Evolutionary conservation across 495 filamentous ascomycete genomes (phyloP), one percentile per base, ranked within the genome.

Genomic region (Penicillium dipodomyicola): DNA sequence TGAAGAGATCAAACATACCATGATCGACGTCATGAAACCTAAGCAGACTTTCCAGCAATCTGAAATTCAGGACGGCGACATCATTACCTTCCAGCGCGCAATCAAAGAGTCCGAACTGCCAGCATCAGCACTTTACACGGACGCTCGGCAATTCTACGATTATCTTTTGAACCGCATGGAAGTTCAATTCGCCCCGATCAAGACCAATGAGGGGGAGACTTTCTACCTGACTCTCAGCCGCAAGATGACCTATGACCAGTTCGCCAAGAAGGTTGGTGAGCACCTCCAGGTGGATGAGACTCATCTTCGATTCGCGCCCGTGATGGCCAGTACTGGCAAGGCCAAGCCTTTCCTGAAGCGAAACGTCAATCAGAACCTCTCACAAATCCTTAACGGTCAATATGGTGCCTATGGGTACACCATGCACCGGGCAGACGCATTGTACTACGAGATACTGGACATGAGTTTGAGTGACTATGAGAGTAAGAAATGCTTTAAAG

Each of bases 1-100:
- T 71, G 93, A 97, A 80, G 94, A 99, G 71, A 97, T 99, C 74
- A 97, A 97, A 70, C 90, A 92, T 37, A 87, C 83, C 48, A 97
- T 97, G 92, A 96, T 99, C 63, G 94, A 99, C 61, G 77, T 82
- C 12, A 90, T 97, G 80, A 97, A 96, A 68, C 84, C 86, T 1
- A 97, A 96, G 69, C 82, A 89, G 64, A 88, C 91, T 0, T 82
- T 99, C 56, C 86, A 89, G 46, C 85, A 89, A 51, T 91, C 93
- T 3, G 94, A 99, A 69, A 90, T 99, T 41, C 93, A 97, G 65
- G 92, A 97, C 66, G 94, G 94, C 40, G 94, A 99, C 67, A 96
- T 99, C 62, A 83, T 99, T 30, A 96, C 92, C 61, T 96, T 97
- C 75, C 93, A 97, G 71, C 82, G 80, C 54, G 64, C 77, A 14